These are phyloP conservation scores for Boletus vinaceobasis DNA, from an alignment of 768 basidiomycete genomes.

Conservation along the genomic window DNA sequence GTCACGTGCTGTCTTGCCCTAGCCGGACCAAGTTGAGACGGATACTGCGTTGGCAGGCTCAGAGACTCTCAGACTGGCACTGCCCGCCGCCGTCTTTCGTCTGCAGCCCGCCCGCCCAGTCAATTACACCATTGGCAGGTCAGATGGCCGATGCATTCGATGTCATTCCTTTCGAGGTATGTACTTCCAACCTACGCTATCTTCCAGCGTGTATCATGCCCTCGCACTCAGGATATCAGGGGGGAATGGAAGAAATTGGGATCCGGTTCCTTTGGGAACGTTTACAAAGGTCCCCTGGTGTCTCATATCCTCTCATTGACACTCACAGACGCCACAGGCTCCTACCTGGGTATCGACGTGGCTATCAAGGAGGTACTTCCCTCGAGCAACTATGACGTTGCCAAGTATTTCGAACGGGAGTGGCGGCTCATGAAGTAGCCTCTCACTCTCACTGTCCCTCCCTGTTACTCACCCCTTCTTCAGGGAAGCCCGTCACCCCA, in stretches of 20 bases:
- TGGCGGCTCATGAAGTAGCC: conserved; percentile 90
- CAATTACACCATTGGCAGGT: neutral
- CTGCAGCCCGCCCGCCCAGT: neutral
- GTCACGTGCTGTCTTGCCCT: conserved; percentile 25
- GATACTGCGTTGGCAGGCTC: neutral
- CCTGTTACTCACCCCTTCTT: conserved; percentile 1
- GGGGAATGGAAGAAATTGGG: conserved; percentile 88
- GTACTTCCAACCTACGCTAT: conserved; percentile 17
- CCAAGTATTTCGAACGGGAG: conserved; percentile 98
- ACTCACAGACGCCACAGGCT: conserved; percentile 44
- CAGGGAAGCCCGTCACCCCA: conserved; percentile 83
- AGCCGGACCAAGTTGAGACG: conserved; percentile 13
- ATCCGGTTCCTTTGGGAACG: conserved; percentile 90
- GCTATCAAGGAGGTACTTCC: conserved; percentile 96
- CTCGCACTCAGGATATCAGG: conserved; percentile 65
- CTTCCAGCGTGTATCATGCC: neutral
- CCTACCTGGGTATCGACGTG: conserved; percentile 92
- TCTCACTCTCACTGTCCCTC: neutral
- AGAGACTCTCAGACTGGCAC: neutral
- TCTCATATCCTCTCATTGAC: neutral
- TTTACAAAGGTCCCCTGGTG: conserved; percentile 62
- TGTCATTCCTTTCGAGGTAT: conserved; percentile 81
- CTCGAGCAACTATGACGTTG: conserved; percentile 87
- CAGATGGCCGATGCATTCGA: conserved; percentile 71
- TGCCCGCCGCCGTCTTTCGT: neutral